Evolutionary conservation across 768 basidiomycete species (phyloP), one percentile per base, ranked within the genome.

Genomic region (Suillus paluster): DNA sequence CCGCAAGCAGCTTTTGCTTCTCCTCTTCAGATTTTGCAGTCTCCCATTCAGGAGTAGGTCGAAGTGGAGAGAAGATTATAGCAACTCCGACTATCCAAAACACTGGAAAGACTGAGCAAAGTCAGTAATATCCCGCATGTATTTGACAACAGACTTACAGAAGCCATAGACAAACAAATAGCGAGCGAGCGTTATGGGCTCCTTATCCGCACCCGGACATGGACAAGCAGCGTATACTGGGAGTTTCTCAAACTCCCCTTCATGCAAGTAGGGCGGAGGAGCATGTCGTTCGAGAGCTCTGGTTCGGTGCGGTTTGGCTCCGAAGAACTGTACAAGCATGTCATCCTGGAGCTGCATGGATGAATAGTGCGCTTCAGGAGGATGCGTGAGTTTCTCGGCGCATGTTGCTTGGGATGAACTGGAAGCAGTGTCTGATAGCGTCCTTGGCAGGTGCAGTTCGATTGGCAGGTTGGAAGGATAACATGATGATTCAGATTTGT

Each of bases 91-190:
- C 75, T 49, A 82, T 77, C 86, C 86, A 88, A 71, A 88, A 87
- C 44, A 83, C 76, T 3, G 84, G 84, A 70, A 88, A 88, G 56
- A 87, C 86, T 88, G 19, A 7, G 55, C 25, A 58, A 63, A 21
- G 49, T 21, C 15, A 50, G 15, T 17, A 4, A 53, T 59, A 2
- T 64, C 54, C 36, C 21, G 15, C 11, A 21, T 34, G 61, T 60
- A 58, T 64, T 44, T 21, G 49, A 46, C 42, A 56, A 36, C 58
- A 42, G 21, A 74, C 86, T 68, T 66, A 88, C 87, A 68, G 68
- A 88, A 87, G 48, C 86, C 85, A 61, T 86, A 87, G 67, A 83
- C 84, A 76, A 88, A 88, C 50, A 88, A 72, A 69, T 82, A 85
- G 73, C 82, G 80, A 7, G 86, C 84, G 54, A 87, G 81, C 27